Percentiles rank a stretch among this genome's conserved stretches.
phyloP scores from a whole-genome alignment of 169 alveolate species.

The Plasmodium malariae region DNA sequence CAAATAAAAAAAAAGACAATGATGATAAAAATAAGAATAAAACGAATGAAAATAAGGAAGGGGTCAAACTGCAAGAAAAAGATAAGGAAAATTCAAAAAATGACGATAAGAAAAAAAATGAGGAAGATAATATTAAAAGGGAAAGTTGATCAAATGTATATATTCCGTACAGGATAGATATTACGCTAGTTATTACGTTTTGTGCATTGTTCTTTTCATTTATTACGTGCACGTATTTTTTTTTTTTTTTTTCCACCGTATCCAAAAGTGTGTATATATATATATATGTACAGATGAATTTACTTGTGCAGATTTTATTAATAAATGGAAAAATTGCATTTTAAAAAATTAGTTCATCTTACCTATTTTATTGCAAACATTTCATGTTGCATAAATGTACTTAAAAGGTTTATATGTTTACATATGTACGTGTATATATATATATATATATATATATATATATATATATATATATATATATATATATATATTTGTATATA shows the following conservation, averaged over 20 bases:
- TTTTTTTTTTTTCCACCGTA: not conserved
- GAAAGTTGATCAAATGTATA: not conserved
- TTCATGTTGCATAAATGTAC: no score
- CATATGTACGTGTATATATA: not conserved
- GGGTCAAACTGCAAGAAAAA: conserved; percentile 11
- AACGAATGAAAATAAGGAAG: conserved; percentile 15
- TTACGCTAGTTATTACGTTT: no score
- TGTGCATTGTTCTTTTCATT: no score
- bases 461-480: conserved; percentile 1
- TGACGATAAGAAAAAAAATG: not conserved
- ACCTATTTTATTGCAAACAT: no score
- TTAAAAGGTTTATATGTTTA: no score
- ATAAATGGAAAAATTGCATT: no score
- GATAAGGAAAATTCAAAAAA: conserved; percentile 22
- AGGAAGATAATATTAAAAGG: not conserved
- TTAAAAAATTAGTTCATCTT: no score
- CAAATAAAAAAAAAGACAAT: conserved; percentile 22
- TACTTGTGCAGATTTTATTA: no score
- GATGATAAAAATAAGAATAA: not conserved
- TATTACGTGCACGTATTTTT: not conserved
- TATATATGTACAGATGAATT: no score
- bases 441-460: conserved; percentile 4
- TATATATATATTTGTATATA: no score
- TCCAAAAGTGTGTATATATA: no score
- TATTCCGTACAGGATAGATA: no score